Base-by-base conservation (phyloP, 768 basidiomycete species). In the Psilocybe cyanescens region DNA sequence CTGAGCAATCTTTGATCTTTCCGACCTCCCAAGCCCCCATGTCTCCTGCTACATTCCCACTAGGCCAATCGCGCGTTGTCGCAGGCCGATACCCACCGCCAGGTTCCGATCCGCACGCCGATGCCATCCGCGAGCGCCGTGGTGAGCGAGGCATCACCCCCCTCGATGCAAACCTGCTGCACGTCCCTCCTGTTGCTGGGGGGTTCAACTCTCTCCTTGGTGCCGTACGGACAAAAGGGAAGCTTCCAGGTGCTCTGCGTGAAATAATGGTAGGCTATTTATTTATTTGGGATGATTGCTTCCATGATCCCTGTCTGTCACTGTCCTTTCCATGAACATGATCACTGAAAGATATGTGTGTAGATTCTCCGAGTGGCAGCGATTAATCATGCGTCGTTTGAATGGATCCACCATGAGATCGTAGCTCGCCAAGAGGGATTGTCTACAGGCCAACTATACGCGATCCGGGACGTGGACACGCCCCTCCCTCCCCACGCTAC, bases 391-490 rank as follows among this genome's bases (percentile, higher is more conserved):
- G 83, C 83, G 28, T 75, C 77, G 4, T 86, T 80, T 55, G 83
- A 84, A 68, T 85, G 86, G 86, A 82, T 82, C 8, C 82, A 85
- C 17, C 86, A 87, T 59, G 84, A 84, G 57, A 75, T 68, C 30
- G 75, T 85, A 19, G 88, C 79, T 0, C 74, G 82, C 2, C 71
- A 74, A 11, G 78, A 78, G 49, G 87, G 87, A 2, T 70, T 89
- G 8, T 81, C 79, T 0, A 79, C 79, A 0, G 75, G 78, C 0
- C 87, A 90, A 65, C 78, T 89, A 3, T 81, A 81, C 64, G 68
- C 80, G 48, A 80, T 87, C 48, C 81, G 88, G 29, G 84, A 87
- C 65, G 74, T 76, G 0, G 65, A 75, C 9, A 78, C 79, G 0
- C 78, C 79, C 2, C 50, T 80, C 0, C 77, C 81, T 0, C 78